phyloP scores from a whole-genome alignment of 2,329 filamentous ascomycete genomes.

The Tolypocladium amazonense region DNA sequence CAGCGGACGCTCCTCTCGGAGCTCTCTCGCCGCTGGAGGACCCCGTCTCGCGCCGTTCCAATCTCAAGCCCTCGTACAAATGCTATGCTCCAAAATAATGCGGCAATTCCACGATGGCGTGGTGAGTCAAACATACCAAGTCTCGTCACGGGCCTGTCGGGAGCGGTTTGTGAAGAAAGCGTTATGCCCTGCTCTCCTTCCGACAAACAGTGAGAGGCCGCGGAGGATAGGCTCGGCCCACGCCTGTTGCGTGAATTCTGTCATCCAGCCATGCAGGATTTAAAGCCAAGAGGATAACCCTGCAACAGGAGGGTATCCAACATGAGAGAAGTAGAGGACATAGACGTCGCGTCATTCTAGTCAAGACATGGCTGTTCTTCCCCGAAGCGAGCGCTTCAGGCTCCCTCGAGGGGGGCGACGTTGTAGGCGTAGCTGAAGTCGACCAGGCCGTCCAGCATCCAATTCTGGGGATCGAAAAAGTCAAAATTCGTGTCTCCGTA shows the following conservation, averaged over 20 bases:
- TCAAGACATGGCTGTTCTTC: not conserved
- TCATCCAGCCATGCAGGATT: not conserved
- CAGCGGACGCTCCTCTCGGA: not conserved
- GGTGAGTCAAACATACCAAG: not conserved
- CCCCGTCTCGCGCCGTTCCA: not conserved
- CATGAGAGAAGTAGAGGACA: not conserved
- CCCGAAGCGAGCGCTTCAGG: constrained; percentile 17
- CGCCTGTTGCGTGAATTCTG: not conserved
- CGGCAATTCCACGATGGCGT: not conserved
- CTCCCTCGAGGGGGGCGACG: constrained; percentile 41
- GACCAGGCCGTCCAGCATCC: constrained; percentile 81
- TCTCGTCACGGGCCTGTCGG: not conserved
- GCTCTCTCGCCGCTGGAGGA: not conserved
- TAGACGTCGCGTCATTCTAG: not conserved
- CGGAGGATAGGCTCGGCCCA: not conserved
- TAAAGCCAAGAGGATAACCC: not conserved
- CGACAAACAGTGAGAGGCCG: not conserved
- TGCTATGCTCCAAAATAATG: not conserved
- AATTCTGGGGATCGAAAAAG: constrained; percentile 86
- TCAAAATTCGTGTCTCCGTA: constrained; percentile 67
- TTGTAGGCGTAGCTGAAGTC: constrained; percentile 63
- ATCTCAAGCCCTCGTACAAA: not conserved
- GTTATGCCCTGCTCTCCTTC: not conserved
- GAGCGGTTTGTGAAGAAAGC: not conserved
- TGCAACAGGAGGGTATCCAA: not conserved